Evolutionary conservation across 2,329 filamentous ascomycete genomes (phyloP).

Genomic region (Parascedosporium putredinis): DNA sequence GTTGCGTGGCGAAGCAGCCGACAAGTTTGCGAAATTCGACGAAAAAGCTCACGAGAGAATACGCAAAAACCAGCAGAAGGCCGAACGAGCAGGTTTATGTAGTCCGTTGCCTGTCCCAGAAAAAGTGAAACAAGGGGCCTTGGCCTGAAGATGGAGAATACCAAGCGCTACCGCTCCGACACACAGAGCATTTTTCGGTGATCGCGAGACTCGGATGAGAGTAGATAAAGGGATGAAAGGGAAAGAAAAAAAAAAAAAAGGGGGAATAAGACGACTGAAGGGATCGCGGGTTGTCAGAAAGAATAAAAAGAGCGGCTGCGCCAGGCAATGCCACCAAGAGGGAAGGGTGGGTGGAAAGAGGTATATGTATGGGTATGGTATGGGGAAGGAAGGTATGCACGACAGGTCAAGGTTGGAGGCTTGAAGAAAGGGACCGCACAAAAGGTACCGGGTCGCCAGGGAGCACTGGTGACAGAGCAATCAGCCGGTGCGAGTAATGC

Average conservation of each 20-base stretch:
- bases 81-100: background rate
- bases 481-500: conserved; percentile 1
- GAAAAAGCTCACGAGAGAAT: background rate
- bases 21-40: background rate
- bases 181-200: background rate
- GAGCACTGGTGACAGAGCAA: background rate
- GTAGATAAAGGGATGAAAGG: background rate
- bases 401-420: background rate
- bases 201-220: no score
- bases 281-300: background rate
- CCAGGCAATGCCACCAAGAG: conserved; percentile 7
- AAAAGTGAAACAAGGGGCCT: conserved; percentile 1
- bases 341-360: background rate
- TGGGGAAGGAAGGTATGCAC: background rate
- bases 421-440: background rate
- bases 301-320: conserved; percentile 1
- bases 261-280: conserved; percentile 1
- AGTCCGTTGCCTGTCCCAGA: background rate
- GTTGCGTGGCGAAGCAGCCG: background rate
- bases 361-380: conserved; percentile 5
- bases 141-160: background rate
- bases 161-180: background rate
- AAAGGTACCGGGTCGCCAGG: background rate
- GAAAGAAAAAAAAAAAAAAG: conserved; percentile 3
- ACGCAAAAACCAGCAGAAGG: background rate